These are phyloP conservation scores for Eucalyptus camaldulensis DNA, from an alignment of 345 rosid species.

Conservation along the genomic window DNA sequence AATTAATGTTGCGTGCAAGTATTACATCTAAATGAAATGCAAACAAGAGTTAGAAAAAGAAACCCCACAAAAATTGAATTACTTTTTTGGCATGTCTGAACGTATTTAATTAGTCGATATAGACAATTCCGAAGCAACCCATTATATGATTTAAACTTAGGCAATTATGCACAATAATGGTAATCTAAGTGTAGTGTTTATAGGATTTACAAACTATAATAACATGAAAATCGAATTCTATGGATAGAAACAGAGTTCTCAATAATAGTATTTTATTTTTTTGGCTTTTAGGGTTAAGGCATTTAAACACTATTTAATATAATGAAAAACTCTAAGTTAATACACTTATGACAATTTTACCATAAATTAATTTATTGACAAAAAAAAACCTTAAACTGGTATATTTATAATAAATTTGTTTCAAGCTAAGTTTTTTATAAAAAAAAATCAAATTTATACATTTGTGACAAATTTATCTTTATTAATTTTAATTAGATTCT, in stretches of 20 bases:
- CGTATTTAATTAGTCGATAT: neutral
- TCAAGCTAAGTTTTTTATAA: no score
- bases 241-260: neutral
- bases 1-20: neutral
- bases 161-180: neutral
- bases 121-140: neutral
- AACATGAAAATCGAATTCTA: neutral
- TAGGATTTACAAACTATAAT: neutral
- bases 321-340: no score
- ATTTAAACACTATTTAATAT: neutral
- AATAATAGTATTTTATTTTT: neutral
- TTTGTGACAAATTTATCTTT: no score
- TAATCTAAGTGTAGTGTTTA: neutral
- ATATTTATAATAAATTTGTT: no score
- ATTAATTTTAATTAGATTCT: rapidly evolving
- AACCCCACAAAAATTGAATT: neutral
- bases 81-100: neutral
- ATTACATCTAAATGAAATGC: neutral
- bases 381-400: no score
- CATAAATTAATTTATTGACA: neutral
- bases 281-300: neutral
- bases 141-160: neutral
- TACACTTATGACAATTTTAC: no score
- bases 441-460: no score
- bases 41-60: neutral